Percentiles rank a stretch among this genome's conserved stretches.
Conservation (phyloP, 1,284 basidiomycete species). For the Phenoliferia sp. region DNA sequence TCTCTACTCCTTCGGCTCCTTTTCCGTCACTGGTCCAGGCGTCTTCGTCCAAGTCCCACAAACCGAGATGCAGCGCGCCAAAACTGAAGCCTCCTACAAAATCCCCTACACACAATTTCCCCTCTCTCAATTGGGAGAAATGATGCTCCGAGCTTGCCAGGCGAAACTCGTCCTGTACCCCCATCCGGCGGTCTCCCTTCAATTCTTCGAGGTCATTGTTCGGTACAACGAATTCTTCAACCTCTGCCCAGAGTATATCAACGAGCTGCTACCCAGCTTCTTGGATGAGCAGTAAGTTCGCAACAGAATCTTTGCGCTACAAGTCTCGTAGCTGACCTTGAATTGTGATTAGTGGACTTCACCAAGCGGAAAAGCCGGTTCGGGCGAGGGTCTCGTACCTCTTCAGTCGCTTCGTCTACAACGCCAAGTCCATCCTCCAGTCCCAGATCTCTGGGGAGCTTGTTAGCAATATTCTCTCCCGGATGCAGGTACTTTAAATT, state of each 20-base stretch:
- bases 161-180: slow-evolving; percentile 79
- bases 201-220: slow-evolving; percentile 88
- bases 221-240: slow-evolving; percentile 97
- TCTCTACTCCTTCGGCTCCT: slow-evolving; percentile 63
- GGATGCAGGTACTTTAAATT: slow-evolving; percentile 55
- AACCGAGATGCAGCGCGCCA: slow-evolving; percentile 26
- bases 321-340: background rate
- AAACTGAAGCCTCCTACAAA: slow-evolving; percentile 38
- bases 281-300: slow-evolving; percentile 66
- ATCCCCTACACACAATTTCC: slow-evolving; percentile 79
- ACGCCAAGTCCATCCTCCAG: slow-evolving; percentile 70
- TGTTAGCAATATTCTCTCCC: slow-evolving; percentile 64
- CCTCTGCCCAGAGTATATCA: slow-evolving; percentile 76
- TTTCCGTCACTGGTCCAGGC: slow-evolving; percentile 15
- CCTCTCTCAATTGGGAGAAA: slow-evolving; percentile 83
- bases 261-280: slow-evolving; percentile 82
- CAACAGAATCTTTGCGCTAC: background rate
- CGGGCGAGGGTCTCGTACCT: slow-evolving; percentile 85
- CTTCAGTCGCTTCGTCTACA: slow-evolving; percentile 88
- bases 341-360: slow-evolving; percentile 66
- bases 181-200: slow-evolving; percentile 80
- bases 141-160: slow-evolving; percentile 76
- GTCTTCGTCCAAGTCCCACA: slow-evolving; percentile 32
- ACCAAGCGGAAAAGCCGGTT: slow-evolving; percentile 66
- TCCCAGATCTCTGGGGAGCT: slow-evolving; percentile 54